Evolutionary conservation across 2,329 filamentous ascomycete species (phyloP).

Genomic region (Proliferodiscus dingleyae): DNA sequence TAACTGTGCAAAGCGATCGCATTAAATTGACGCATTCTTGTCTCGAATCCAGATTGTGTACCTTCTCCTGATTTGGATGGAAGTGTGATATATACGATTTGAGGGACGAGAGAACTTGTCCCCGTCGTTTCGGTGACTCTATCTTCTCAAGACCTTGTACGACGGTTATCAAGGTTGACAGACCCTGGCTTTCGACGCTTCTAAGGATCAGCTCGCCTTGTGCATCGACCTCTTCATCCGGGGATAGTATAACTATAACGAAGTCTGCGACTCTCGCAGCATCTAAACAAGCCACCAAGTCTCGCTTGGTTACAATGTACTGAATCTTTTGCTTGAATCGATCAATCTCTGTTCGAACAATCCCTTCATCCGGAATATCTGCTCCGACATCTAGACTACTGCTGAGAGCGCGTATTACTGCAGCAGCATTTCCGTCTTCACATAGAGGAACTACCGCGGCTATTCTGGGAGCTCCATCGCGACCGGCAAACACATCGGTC

Average conservation of each 20-base stretch:
- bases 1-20: conserved; percentile 83
- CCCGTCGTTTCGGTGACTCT: conserved; percentile 72
- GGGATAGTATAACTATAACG: conserved; percentile 79
- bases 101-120: conserved; percentile 73
- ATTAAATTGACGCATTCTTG: conserved; percentile 91
- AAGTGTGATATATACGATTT: conserved; percentile 94
- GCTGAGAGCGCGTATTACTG: conserved; percentile 68
- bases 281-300: conserved; percentile 75
- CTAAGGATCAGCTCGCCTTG: conserved; percentile 80
- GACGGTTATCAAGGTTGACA: conserved; percentile 85
- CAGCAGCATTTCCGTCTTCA: conserved; percentile 60
- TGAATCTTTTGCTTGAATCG: conserved; percentile 93
- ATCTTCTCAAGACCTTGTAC: conserved; percentile 76
- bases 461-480: conserved; percentile 80
- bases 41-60: conserved; percentile 80
- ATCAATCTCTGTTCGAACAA: conserved; percentile 67
- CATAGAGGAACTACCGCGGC: conserved; percentile 86
- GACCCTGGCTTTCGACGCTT: conserved; percentile 86
- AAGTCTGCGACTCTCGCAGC: conserved; percentile 87
- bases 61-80: conserved; percentile 85
- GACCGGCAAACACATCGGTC: conserved; percentile 76
- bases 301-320: conserved; percentile 70
- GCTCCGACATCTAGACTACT: conserved; percentile 72
- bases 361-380: conserved; percentile 53
- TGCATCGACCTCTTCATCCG: conserved; percentile 76